phyloP scores from a whole-genome alignment of 2,329 filamentous ascomycete genomes.

The Pyrenophora teres region DNA sequence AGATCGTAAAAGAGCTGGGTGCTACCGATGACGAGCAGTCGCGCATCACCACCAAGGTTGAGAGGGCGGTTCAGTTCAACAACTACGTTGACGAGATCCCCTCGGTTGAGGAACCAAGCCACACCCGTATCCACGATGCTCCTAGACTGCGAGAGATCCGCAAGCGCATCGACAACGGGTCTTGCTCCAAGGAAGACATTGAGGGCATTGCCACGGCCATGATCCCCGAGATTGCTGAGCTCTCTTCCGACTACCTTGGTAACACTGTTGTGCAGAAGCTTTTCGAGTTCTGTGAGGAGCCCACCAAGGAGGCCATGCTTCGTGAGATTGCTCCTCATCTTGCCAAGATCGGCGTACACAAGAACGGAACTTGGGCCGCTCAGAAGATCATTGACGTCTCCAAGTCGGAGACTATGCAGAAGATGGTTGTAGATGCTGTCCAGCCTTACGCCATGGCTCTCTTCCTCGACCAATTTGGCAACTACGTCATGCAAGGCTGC shows the following conservation, averaged over 20 bases:
- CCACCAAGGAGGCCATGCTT: slow-evolving; percentile 89
- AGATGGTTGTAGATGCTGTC: slow-evolving; percentile 80
- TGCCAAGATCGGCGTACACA: slow-evolving; percentile 96
- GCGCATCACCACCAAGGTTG: slow-evolving; percentile 73
- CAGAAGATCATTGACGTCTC: slow-evolving; percentile 99
- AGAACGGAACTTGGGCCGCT: slow-evolving; percentile 98
- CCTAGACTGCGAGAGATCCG: slow-evolving; percentile 93
- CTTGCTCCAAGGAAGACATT: slow-evolving; percentile 82
- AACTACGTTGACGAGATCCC: slow-evolving; percentile 82
- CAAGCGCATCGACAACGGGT: slow-evolving; percentile 96
- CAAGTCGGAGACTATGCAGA: slow-evolving; percentile 81
- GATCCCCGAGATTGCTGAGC: slow-evolving; percentile 93
- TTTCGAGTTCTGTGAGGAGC: slow-evolving; percentile 93
- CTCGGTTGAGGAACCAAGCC: slow-evolving; percentile 83
- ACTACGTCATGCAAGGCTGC: slow-evolving; percentile 97
- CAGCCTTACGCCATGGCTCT: slow-evolving; percentile 86
- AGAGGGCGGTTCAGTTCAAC: slow-evolving; percentile 75
- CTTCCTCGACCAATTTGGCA: slow-evolving; percentile 97
- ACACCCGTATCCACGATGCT: slow-evolving; percentile 88
- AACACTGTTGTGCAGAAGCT: slow-evolving; percentile 99
- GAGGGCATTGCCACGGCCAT: slow-evolving; percentile 91
- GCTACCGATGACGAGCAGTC: slow-evolving; percentile 77
- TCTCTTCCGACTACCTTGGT: slow-evolving; percentile 93
- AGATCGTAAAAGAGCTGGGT: slow-evolving; percentile 87
- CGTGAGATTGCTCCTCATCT: slow-evolving; percentile 85